Conservation (phyloP, 176 grass and related monocot species). For the Alloteropsis semialata region DNA sequence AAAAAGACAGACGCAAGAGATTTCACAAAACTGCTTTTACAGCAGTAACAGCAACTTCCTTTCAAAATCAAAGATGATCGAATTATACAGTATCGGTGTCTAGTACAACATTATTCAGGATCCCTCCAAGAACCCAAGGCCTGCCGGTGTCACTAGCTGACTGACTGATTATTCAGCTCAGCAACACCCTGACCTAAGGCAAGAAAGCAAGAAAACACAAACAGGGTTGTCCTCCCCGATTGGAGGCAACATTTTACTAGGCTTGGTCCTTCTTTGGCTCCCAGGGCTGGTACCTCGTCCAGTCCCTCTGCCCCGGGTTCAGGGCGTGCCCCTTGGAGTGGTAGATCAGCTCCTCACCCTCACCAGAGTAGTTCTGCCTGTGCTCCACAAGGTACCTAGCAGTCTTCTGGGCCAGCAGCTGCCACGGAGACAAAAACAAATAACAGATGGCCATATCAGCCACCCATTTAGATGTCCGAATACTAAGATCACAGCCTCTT, state of each 20-base stretch:
- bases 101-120: constrained; percentile 37
- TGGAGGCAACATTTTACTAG: neutral
- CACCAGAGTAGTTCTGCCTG: constrained; percentile 77
- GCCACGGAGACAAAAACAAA: neutral
- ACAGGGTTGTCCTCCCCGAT: neutral
- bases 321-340: constrained; percentile 87
- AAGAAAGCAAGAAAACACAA: constrained; percentile 14
- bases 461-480: neutral
- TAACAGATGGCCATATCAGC: neutral
- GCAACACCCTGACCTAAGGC: neutral
- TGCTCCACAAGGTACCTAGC: constrained; percentile 66
- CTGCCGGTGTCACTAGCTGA: neutral
- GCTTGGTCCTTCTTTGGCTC: constrained; percentile 62
- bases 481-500: neutral
- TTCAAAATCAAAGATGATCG: neutral
- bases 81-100: neutral
- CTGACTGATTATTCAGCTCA: constrained; percentile 12
- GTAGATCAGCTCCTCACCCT: constrained; percentile 85
- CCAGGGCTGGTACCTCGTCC: constrained; percentile 87
- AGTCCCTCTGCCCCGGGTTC: constrained; percentile 73
- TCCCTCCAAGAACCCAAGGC: constrained; percentile 18
- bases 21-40: neutral
- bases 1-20: neutral
- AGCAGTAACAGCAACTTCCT: neutral
- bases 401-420: constrained; percentile 73